Evolutionary conservation across 2,329 filamentous ascomycete species (phyloP).

Genomic region (Drechslerella dactyloides): DNA sequence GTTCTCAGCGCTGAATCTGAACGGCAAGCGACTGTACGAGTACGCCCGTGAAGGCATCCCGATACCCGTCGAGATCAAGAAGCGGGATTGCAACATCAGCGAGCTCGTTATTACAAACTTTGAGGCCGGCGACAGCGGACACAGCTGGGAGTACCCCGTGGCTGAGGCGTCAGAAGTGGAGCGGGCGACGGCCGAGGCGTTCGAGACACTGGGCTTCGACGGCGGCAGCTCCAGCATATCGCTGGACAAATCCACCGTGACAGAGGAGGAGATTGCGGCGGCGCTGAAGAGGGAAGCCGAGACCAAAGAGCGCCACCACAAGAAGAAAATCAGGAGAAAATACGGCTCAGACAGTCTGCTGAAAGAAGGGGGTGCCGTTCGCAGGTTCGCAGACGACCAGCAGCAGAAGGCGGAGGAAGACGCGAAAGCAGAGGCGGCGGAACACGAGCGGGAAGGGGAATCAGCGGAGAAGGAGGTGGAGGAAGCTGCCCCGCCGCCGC

Average conservation of each 20-base stretch:
- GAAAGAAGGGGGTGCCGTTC: slow-evolving; percentile 1
- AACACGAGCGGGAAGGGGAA: neutral
- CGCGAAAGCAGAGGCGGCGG: slow-evolving; percentile 11
- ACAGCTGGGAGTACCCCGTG: slow-evolving; percentile 71
- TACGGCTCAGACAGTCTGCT: slow-evolving; percentile 10
- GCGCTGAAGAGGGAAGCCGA: slow-evolving; percentile 29
- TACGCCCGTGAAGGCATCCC: slow-evolving; percentile 89
- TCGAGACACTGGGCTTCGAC: slow-evolving; percentile 27
- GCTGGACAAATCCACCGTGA: slow-evolving; percentile 7
- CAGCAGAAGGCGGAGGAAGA: neutral
- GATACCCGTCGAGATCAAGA: slow-evolving; percentile 82
- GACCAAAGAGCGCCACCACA: neutral
- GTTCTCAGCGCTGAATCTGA: slow-evolving; percentile 89
- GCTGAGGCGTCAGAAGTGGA: slow-evolving; percentile 78
- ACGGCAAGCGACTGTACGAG: slow-evolving; percentile 94
- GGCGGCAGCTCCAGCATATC: slow-evolving; percentile 5
- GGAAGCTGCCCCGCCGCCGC: slow-evolving; percentile 33
- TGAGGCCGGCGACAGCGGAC: slow-evolving; percentile 79
- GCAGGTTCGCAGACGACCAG: neutral
- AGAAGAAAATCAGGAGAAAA: slow-evolving; percentile 8
- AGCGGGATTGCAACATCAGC: slow-evolving; percentile 76
- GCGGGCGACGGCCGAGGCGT: slow-evolving; percentile 55
- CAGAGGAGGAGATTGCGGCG: slow-evolving; percentile 8
- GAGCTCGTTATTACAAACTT: slow-evolving; percentile 84
- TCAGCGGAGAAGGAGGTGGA: neutral